Evolutionary conservation across 371 early-diverging fungal species (phyloP), one percentile per base, ranked within the genome.

Genomic region (Mucor ambiguus): DNA sequence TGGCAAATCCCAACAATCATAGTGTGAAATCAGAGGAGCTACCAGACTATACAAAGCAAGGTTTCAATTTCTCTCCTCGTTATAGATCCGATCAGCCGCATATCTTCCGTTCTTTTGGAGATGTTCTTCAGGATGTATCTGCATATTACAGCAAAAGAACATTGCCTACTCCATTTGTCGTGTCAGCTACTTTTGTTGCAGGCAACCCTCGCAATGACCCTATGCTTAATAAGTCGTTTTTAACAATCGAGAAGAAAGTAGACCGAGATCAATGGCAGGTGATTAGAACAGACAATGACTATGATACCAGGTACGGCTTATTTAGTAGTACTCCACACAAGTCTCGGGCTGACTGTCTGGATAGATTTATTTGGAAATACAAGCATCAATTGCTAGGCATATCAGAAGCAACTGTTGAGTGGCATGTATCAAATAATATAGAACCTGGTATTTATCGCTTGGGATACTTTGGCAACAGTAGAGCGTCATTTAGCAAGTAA

Each of bases 171-270:
- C 48, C 69, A n/a, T 20, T 58, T 41, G 48, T 67, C 22, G 22
- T 75, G 20, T 63, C 68, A n/a, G 84, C 79, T 2, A 60, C 67
- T 6, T 90, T 88, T 74, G 75, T 78, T 6, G 85, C 86, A 58
- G 87, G 87, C 16, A 87, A 89, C 69, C 90, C 89, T 14, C 68
- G 88, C n/a, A 87, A 86, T 61, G 75, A 85, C 49, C 82, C 71
- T 38, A 76, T 73, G 70, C 30, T 74, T 0, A 71, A 71, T 20
- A 64, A 72, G 37, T 83, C 79, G 0, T 88, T 73, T 59, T 74
- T 87, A 69, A 82, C 87, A 3, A 85, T 90, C 1, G 88, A 90
- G 63, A 61, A 64, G 58, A 77, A 72, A 33, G 22, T 67, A 7
- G 63, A 26, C 4, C 52, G 41, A 11, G 74, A 69, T 4, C 57